Percentiles rank a stretch among this genome's conserved stretches.
Evolutionary conservation across 1,284 basidiomycete genomes (phyloP).

Genomic region (Psilocybe mexicana): DNA sequence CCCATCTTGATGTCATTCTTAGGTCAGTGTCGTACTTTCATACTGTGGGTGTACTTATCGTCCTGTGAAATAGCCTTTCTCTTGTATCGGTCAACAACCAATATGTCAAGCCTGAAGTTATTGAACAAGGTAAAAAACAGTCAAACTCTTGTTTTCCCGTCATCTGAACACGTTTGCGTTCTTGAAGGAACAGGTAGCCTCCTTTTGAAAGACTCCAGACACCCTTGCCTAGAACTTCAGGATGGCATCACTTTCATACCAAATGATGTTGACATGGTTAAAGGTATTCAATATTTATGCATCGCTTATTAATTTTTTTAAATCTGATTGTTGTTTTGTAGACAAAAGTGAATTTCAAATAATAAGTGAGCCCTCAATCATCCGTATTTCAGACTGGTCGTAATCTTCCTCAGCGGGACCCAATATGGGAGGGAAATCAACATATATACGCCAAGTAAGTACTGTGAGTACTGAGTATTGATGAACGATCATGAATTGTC

Average conservation of each 20-base stretch:
- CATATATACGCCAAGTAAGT: constrained; percentile 87
- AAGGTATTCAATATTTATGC: constrained; percentile 46
- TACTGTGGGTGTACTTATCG: background rate
- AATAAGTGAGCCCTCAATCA: constrained; percentile 57
- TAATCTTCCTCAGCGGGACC: constrained; percentile 66
- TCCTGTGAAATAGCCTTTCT: constrained; percentile 60
- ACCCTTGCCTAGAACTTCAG: constrained; percentile 96
- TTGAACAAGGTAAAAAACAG: constrained; percentile 61
- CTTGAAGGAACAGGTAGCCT: constrained; percentile 74
- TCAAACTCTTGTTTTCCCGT: background rate
- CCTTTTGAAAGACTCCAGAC: constrained; percentile 80
- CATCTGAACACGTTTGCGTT: background rate
- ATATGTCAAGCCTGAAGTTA: constrained; percentile 82
- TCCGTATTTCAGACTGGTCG: background rate
- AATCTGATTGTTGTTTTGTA: constrained; percentile 20
- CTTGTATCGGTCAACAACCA: constrained; percentile 89
- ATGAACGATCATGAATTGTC: constrained; percentile 7
- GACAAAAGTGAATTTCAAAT: constrained; percentile 85
- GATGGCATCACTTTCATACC: constrained; percentile 95
- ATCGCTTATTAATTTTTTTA: background rate
- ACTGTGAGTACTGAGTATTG: constrained; percentile 49
- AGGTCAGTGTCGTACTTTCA: constrained; percentile 50
- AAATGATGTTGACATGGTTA: constrained; percentile 91
- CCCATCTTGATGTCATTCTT: constrained; percentile 90
- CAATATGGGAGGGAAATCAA: constrained; percentile 96